These are phyloP conservation scores for Escovopsis weberi DNA, from an alignment of 2,329 filamentous ascomycete genomes.

Conservation along the genomic window DNA sequence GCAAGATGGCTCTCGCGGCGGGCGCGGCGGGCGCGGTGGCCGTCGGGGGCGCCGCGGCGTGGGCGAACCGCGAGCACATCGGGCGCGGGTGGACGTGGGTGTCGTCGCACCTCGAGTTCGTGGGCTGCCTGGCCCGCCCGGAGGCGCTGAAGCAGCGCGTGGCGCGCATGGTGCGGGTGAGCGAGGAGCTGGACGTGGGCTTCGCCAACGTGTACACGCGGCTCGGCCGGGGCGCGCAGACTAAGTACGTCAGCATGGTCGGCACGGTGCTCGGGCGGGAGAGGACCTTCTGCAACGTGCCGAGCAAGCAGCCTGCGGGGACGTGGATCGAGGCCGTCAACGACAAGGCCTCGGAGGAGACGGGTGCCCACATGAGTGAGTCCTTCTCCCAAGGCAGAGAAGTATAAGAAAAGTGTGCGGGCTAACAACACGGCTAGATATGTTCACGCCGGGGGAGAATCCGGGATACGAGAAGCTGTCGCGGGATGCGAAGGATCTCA, in stretches of 20 bases:
- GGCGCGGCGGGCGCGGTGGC: conserved; percentile 72
- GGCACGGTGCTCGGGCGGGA: conserved; percentile 50
- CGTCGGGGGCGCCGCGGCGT: conserved; percentile 72
- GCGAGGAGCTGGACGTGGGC: conserved; percentile 52
- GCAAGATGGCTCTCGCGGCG: conserved; percentile 71
- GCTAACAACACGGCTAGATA: conserved; percentile 26
- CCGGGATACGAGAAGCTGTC: conserved; percentile 55
- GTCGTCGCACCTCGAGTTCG: conserved; percentile 82
- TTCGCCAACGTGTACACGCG: conserved; percentile 82
- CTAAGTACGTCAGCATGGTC: conserved; percentile 37
- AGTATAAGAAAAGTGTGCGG: not conserved
- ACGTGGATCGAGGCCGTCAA: conserved; percentile 63
- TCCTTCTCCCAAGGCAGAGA: conserved; percentile 7
- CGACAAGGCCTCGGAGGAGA: conserved; percentile 65
- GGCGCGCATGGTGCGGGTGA: conserved; percentile 48
- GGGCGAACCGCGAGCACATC: conserved; percentile 70
- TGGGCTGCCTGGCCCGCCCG: conserved; percentile 72
- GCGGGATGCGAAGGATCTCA: conserved; percentile 48
- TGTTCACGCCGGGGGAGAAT: conserved; percentile 62
- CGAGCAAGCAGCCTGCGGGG: conserved; percentile 38
- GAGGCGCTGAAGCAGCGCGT: conserved; percentile 69
- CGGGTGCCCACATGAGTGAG: conserved; percentile 61
- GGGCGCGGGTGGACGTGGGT: conserved; percentile 67
- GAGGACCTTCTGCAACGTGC: conserved; percentile 80
- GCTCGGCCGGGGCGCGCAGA: conserved; percentile 53